These are phyloP conservation scores for Fusarium sp. DNA, from an alignment of 2,329 filamentous ascomycete species.

Conservation along the genomic window DNA sequence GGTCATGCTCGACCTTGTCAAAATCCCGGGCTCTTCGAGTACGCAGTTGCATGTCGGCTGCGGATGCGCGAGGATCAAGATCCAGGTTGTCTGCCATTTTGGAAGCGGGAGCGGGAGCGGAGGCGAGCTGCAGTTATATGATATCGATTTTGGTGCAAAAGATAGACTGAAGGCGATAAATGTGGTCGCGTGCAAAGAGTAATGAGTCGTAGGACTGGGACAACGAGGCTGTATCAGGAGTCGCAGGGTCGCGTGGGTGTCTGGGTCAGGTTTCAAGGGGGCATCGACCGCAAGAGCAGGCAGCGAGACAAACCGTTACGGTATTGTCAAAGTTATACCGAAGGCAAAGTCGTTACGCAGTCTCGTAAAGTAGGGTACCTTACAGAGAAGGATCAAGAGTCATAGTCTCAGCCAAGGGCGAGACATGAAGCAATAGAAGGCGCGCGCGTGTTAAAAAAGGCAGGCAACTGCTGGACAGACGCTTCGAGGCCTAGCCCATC, in stretches of 20 bases:
- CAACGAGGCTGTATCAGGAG: slow-evolving; percentile 34
- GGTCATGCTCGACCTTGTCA: slow-evolving; percentile 58
- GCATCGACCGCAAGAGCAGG: slow-evolving; percentile 3
- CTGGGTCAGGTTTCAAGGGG: slow-evolving; percentile 29
- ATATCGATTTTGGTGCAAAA: slow-evolving; percentile 1
- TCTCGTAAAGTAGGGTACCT: too few relatives aligned
- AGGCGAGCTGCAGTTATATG: slow-evolving; percentile 12
- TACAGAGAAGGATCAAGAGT: background rate
- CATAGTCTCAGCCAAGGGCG: slow-evolving; percentile 18
- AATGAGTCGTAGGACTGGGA: slow-evolving; percentile 23
- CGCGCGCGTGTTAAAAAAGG: slow-evolving; percentile 4
- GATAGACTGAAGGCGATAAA: slow-evolving; percentile 10
- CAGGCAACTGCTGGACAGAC: background rate
- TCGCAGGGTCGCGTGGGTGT: slow-evolving; percentile 36
- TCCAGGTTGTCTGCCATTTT: slow-evolving; percentile 41
- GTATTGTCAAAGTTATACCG: background rate
- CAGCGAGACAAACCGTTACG: slow-evolving; percentile 29
- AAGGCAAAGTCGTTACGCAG: background rate
- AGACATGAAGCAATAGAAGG: slow-evolving; percentile 13
- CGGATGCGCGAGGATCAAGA: slow-evolving; percentile 42
- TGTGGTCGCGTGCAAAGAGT: slow-evolving; percentile 31
- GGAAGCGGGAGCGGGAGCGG: slow-evolving; percentile 3
- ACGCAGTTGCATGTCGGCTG: slow-evolving; percentile 58
- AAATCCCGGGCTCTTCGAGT: slow-evolving; percentile 61
- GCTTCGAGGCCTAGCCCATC: slow-evolving; percentile 3